A percentile compares a stretch with the other conserved stretches of the same genome.
phyloP scores from a whole-genome alignment of 352 stramenopile genomes.

The Phytophthora macrochlamydospora region DNA sequence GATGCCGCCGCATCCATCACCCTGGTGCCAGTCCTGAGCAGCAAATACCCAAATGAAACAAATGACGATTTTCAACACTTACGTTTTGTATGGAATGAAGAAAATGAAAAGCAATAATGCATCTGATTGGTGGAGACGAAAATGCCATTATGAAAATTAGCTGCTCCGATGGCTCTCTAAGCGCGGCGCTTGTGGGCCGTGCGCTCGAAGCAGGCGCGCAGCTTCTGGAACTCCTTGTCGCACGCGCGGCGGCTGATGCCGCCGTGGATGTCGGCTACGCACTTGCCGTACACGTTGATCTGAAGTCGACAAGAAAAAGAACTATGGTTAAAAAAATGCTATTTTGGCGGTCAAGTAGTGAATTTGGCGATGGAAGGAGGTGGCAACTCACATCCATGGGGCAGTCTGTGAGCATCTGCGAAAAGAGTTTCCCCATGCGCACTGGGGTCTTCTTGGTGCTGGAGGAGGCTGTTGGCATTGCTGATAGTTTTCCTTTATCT shows the following conservation, averaged over 20 bases:
- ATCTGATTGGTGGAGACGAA: slow-evolving; percentile 5
- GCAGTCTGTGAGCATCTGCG: slow-evolving; percentile 69
- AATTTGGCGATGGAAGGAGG: not conserved
- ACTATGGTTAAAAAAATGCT: not conserved
- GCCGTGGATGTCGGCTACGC: slow-evolving; percentile 67
- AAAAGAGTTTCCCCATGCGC: slow-evolving; percentile 74
- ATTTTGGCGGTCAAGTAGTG: not conserved
- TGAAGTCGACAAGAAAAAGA: slow-evolving; percentile 19
- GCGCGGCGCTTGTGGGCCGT: slow-evolving; percentile 40
- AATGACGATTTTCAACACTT: slow-evolving; percentile 20
- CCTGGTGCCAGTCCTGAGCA: slow-evolving; percentile 8
- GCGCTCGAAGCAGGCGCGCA: slow-evolving; percentile 70
- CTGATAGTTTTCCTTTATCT: too few species aligned
- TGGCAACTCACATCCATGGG: slow-evolving; percentile 49
- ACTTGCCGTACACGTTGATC: slow-evolving; percentile 85
- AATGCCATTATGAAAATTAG: not conserved
- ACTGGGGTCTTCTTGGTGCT: slow-evolving; percentile 41
- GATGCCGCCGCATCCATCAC: slow-evolving; percentile 24
- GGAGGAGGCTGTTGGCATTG: slow-evolving; percentile 23
- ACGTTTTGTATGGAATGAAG: not conserved
- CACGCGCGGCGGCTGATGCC: slow-evolving; percentile 56
- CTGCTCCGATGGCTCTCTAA: slow-evolving; percentile 11
- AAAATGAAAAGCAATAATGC: not conserved
- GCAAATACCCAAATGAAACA: slow-evolving; percentile 33
- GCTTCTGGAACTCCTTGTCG: slow-evolving; percentile 76